These are phyloP conservation scores for Verticillium albo-atrum DNA, from an alignment of 2,329 filamentous ascomycete species.

Conservation along the genomic window DNA sequence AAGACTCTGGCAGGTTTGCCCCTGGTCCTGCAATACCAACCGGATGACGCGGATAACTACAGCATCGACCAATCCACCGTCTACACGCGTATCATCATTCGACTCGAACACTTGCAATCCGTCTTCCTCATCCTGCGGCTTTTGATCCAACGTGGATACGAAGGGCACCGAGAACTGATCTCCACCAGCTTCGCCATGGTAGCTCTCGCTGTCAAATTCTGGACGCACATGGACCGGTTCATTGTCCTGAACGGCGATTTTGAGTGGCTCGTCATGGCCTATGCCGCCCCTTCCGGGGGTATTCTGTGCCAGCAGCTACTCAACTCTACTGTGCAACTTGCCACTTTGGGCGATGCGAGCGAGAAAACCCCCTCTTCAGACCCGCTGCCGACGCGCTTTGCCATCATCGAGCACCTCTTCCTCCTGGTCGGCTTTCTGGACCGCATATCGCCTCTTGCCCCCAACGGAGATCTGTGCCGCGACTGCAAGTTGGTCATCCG, in stretches of 20 bases:
- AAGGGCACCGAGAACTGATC: slow-evolving; percentile 33
- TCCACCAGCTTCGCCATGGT: slow-evolving; percentile 43
- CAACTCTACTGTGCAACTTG: slow-evolving; percentile 12
- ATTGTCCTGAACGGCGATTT: slow-evolving; percentile 36
- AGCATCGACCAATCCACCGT: slow-evolving; percentile 23
- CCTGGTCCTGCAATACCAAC: slow-evolving; percentile 29
- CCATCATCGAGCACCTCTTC: slow-evolving; percentile 46
- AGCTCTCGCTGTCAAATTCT: slow-evolving; percentile 38
- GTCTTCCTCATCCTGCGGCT: slow-evolving; percentile 55
- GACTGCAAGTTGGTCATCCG: slow-evolving; percentile 43
- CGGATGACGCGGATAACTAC: slow-evolving; percentile 29
- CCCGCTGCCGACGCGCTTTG: slow-evolving; percentile 15
- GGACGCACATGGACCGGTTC: slow-evolving; percentile 45
- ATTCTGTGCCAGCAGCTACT: slow-evolving; percentile 48
- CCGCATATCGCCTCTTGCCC: slow-evolving; percentile 42
- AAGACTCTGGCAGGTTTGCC: slow-evolving; percentile 29
- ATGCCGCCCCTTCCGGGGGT: slow-evolving; percentile 42
- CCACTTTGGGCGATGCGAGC: background rate
- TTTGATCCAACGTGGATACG: slow-evolving; percentile 38
- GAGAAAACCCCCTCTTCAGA: slow-evolving; percentile 22
- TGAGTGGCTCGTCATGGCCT: slow-evolving; percentile 47
- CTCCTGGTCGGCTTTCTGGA: slow-evolving; percentile 46
- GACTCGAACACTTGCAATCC: slow-evolving; percentile 49
- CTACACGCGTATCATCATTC: slow-evolving; percentile 40
- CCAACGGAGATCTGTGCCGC: slow-evolving; percentile 43